Evolutionary conservation across 306 rosid species (phyloP).

Genomic region (Abrus pulchellus): DNA sequence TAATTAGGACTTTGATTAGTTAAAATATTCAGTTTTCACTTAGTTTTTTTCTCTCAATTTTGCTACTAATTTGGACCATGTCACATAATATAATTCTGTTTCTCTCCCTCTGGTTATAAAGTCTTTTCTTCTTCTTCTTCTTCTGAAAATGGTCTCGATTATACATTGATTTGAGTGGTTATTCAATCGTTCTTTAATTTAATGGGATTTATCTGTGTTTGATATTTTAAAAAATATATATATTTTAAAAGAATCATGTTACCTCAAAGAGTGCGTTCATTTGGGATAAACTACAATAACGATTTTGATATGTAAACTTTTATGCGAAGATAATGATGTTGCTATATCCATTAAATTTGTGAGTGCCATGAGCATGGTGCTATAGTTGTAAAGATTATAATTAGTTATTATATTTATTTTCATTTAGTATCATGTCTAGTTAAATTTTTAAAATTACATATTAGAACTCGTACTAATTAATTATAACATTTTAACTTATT

Average conservation of each 20-base stretch:
- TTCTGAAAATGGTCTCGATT: neutral
- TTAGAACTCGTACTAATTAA: neutral
- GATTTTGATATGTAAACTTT: slow-evolving; percentile 13
- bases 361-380: neutral
- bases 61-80: slow-evolving; percentile 6
- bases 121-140: neutral
- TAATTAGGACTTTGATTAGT: too few species aligned
- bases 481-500: too few species aligned
- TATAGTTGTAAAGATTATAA: neutral
- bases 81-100: neutral
- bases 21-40: neutral
- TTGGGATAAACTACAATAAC: neutral
- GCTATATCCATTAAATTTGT: neutral
- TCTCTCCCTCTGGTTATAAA: neutral
- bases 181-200: neutral
- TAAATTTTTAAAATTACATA: neutral
- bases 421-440: neutral
- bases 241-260: neutral
- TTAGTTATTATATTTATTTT: too few species aligned
- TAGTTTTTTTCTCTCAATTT: neutral
- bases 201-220: neutral
- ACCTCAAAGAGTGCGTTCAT: neutral
- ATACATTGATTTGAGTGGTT: neutral
- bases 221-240: neutral
- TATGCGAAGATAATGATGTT: neutral